Percentiles rank a stretch among this genome's conserved stretches.
Conservation (phyloP, 768 basidiomycete species). For the Rubroboletus satanas region DNA sequence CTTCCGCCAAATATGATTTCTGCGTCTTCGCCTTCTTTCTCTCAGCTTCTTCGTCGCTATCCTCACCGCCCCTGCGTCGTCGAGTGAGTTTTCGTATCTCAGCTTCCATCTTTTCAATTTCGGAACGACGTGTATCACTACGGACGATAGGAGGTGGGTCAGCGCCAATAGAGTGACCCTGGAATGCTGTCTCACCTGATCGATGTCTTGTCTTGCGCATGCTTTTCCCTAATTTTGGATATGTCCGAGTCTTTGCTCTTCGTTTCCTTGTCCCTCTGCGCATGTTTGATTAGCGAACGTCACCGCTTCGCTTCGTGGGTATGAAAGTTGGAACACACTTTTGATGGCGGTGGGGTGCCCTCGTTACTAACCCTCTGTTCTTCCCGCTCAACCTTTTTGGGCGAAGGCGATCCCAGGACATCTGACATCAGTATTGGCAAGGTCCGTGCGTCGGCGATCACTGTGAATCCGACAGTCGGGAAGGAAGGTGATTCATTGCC, state of each 20-base stretch:
- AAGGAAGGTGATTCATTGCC: neutral
- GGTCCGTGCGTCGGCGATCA: constrained; percentile 17
- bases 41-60: constrained; percentile 60
- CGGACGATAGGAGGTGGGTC: neutral
- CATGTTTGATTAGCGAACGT: neutral
- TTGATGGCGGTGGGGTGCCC: constrained; percentile 6
- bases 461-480: constrained; percentile 12
- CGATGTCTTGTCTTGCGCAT: constrained; percentile 66
- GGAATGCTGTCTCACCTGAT: constrained; percentile 42
- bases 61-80: constrained; percentile 49
- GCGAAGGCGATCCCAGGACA: neutral
- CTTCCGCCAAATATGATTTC: constrained; percentile 74
- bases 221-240: constrained; percentile 68
- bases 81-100: constrained; percentile 78
- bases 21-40: constrained; percentile 54
- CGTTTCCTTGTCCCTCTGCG: constrained; percentile 7
- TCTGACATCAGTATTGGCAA: constrained; percentile 11
- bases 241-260: constrained; percentile 45
- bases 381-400: constrained; percentile 1
- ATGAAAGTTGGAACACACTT: constrained; percentile 10
- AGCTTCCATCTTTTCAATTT: constrained; percentile 86
- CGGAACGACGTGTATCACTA: constrained; percentile 63
- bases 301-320: neutral
- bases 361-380: neutral
- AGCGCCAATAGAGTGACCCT: neutral